Evolutionary conservation across 129 eudicot species (phyloP), one percentile per base, ranked within the genome.

Genomic region (Helianthus tuberosus): DNA sequence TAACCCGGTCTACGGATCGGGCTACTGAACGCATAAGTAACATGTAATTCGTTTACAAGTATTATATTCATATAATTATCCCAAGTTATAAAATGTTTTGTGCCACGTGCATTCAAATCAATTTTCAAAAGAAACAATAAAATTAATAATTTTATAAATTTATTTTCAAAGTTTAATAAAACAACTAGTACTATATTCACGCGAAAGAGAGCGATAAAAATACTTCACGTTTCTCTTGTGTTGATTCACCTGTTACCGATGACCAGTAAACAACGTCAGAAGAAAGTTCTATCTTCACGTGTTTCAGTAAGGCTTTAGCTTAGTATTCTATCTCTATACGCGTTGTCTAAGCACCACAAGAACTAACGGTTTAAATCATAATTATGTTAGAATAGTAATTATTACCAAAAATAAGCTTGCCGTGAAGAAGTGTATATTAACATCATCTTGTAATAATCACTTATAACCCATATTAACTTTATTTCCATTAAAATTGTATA

Each of bases 331-430:
- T 60, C 9, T 35, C 49, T 23, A 69, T 69, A 61, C n/a, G 60
- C 29, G 4, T 69, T 49, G 12, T 61, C 32, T 12, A 14, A 68
- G 5, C 47, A 49, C 17, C 49, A 58, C 15, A 15, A 44, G 32
- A 38, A 46, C 2, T 47, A 46, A 32, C 32, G 62, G 4, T 29
- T 12, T 15, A 36, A 13, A 64, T 67, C 51, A 43, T 61, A 44
- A 57, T 62, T 48, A 12, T 11, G 8, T 38, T 70, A 3, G 36
- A 55, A 69, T 36, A 29, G 49, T 36, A 46, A 25, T 38, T 35
- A 36, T 77, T 69, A 61, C 65, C 65, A 60, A 60, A 60, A 58
- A 70, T 63, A 62, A 77, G 71, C 36, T 50, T 77, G 35, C 12
- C 66, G 41, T 70, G 55, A 52, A 32, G 1, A 41, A 61, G 62